Percentiles rank a stretch among this genome's conserved stretches.
phyloP scores from a whole-genome alignment of 441 rosid species.

The Adansonia madagascariensis region DNA sequence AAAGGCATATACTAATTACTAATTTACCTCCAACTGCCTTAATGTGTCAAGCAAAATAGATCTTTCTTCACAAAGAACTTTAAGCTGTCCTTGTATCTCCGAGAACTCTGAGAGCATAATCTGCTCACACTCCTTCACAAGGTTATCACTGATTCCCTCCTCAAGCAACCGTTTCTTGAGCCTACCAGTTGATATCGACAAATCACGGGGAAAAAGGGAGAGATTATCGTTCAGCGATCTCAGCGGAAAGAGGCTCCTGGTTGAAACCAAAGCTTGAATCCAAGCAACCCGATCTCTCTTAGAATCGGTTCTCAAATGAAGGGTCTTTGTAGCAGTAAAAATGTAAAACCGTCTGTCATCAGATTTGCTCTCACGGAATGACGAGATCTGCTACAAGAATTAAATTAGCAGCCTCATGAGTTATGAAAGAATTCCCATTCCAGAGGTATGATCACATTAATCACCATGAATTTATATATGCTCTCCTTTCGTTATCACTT shows the following conservation, averaged over 20 bases:
- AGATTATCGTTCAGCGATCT: slow-evolving; percentile 59
- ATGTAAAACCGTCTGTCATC: slow-evolving; percentile 87
- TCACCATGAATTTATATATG: slow-evolving; percentile 10
- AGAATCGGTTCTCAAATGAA: slow-evolving; percentile 89
- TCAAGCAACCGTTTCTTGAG: slow-evolving; percentile 64
- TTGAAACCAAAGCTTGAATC: slow-evolving; percentile 85
- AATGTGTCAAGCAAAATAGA: slow-evolving; percentile 69
- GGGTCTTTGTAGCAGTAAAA: slow-evolving; percentile 88
- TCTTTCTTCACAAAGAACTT: slow-evolving; percentile 71
- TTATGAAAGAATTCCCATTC: slow-evolving; percentile 8
- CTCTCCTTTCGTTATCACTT: slow-evolving; percentile 11
- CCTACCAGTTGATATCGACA: slow-evolving; percentile 70
- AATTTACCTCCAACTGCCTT: slow-evolving; percentile 81
- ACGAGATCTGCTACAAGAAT: slow-evolving; percentile 73
- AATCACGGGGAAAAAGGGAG: slow-evolving; percentile 58
- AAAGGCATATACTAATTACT: slow-evolving; percentile 10
- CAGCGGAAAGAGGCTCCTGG: slow-evolving; percentile 59
- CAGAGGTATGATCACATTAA: slow-evolving; percentile 15
- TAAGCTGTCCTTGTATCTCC: slow-evolving; percentile 62
- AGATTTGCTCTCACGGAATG: slow-evolving; percentile 96
- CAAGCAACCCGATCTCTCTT: slow-evolving; percentile 83
- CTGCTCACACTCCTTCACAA: slow-evolving; percentile 82
- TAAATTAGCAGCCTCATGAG: slow-evolving; percentile 9
- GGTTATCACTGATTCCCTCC: slow-evolving; percentile 67
- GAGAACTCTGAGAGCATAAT: slow-evolving; percentile 89